Evolutionary conservation across 495 filamentous ascomycete species (phyloP).

Genomic region (Endocarpon pusillum): DNA sequence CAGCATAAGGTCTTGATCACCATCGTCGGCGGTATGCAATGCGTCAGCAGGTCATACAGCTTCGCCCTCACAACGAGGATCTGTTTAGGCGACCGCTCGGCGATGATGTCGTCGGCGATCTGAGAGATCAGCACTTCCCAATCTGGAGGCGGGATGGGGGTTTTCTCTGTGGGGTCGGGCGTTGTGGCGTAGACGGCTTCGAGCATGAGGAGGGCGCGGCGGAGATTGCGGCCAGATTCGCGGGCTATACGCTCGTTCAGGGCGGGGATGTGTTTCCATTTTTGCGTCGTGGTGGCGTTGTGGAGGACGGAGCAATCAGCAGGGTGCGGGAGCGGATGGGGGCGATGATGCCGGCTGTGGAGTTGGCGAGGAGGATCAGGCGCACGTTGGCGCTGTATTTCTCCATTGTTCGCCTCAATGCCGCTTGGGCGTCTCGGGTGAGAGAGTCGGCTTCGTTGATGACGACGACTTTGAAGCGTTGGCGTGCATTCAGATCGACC

Average conservation of each 20-base stretch:
- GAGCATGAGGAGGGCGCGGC: constrained; percentile 82
- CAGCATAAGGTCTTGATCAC: constrained; percentile 87
- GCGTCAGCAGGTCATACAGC: constrained; percentile 86
- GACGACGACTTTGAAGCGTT: constrained; percentile 94
- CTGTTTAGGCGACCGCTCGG: constrained; percentile 71
- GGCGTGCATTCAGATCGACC: constrained; percentile 74
- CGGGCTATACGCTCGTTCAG: constrained; percentile 72
- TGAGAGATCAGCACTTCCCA: constrained; percentile 83
- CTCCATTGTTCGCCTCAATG: constrained; percentile 91
- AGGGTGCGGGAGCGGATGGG: constrained; percentile 82
- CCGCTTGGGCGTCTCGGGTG: constrained; percentile 87
- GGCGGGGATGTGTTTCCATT: constrained; percentile 48
- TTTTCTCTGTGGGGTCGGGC: constrained; percentile 83
- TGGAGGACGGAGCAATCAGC: constrained; percentile 61
- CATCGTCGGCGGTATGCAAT: constrained; percentile 88
- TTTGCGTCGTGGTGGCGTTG: constrained; percentile 53
- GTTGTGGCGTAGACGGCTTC: constrained; percentile 95
- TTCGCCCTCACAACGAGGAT: constrained; percentile 78
- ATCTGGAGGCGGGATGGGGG: constrained; percentile 81
- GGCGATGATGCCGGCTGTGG: constrained; percentile 92
- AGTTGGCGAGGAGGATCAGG: constrained; percentile 82
- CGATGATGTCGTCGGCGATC: constrained; percentile 79
- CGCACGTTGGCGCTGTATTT: constrained; percentile 93
- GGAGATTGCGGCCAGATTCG: constrained; percentile 82
- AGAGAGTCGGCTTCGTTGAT: constrained; percentile 99